Base-by-base conservation (phyloP, 768 basidiomycete species). In the Tricholoma matsutake region DNA sequence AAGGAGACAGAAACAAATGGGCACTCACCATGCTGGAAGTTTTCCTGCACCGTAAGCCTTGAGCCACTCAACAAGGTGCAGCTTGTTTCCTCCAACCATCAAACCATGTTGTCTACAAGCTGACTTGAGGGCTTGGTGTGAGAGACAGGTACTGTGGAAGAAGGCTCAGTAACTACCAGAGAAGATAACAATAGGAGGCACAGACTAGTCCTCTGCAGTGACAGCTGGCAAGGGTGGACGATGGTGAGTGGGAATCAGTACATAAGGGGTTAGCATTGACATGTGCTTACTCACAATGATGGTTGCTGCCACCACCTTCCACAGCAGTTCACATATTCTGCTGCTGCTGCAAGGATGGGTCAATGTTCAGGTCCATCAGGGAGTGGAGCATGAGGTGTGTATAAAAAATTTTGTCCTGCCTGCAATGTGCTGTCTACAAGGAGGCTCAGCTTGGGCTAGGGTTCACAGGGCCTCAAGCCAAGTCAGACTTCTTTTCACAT, bases 401-500 rank as follows among this genome's bases (percentile, higher is more conserved):
- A n/a, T n/a, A n/a, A n/a, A n/a, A n/a, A n/a, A n/a, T n/a, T n/a
- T n/a, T n/a, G n/a, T n/a, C n/a, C n/a, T n/a, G n/a, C n/a, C n/a
- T n/a, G n/a, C n/a, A n/a, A n/a, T n/a, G n/a, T n/a, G n/a, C n/a
- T n/a, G n/a, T n/a, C n/a, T n/a, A n/a, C n/a, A n/a, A n/a, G n/a
- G n/a, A n/a, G n/a, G n/a, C n/a, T n/a, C n/a, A n/a, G n/a, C n/a
- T n/a, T n/a, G n/a, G n/a, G n/a, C n/a, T n/a, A n/a, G n/a, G n/a
- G n/a, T n/a, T n/a, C n/a, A n/a, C n/a, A n/a, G n/a, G n/a, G n/a
- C n/a, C n/a, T n/a, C n/a, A n/a, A n/a, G n/a, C n/a, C n/a, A 96
- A 69, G 94, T 93, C 6, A 83, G 94, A 7, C 81, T 96, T 20
- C 79, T 96, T 34, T 95, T 96, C 65, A 94, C 93, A 89, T 93